Evolutionary conservation across 1,139 yeast species (phyloP), one percentile per base, ranked within the genome.

Genomic region (Candida pseudoviswanathii): DNA sequence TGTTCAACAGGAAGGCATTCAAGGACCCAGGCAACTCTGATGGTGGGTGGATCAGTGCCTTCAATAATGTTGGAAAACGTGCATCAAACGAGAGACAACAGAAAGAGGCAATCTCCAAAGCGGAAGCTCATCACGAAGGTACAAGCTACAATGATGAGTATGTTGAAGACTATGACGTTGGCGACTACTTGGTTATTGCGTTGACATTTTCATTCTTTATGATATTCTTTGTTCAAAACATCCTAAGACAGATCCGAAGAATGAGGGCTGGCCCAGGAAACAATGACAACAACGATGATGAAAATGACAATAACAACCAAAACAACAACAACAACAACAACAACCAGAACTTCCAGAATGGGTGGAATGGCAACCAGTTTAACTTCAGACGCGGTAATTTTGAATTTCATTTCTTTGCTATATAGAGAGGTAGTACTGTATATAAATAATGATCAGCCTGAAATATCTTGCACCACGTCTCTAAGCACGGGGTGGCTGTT

Each of bases 111-210:
- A 31, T 37, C 4, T 38, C 53, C 16, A 59, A 65, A 47, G 77
- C 78, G 0, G 59, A 59, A 32, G 69, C 72, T 1, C 78, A 74
- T 40, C 77, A 71, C 46, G 74, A 71, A 50, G 77, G 77, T 3
- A 54, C 54, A 0, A 51, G 57, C 7, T 57, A 49, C 44, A 57
- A 47, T 34, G 50, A 44, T 5, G 43, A 51, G 10, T 48, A 50
- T 30, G 45, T 49, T 25, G 70, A 67, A 26, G 70, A 62, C 10
- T 64, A 65, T 47, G 73, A 67, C 33, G 46, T 65, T 22, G 70
- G 66, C 2, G 78, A 74, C 52, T 71, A 70, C 49, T 49, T 74
- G 29, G 68, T 71, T 2, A 62, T 74, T 31, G 63, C 62, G 9
- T 47, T 71, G 37, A 67, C 73, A 0, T 45, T 70, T 11, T 52